Evolutionary conservation across 805 yeast genomes (phyloP).

Genomic region (Starmera quercuum): DNA sequence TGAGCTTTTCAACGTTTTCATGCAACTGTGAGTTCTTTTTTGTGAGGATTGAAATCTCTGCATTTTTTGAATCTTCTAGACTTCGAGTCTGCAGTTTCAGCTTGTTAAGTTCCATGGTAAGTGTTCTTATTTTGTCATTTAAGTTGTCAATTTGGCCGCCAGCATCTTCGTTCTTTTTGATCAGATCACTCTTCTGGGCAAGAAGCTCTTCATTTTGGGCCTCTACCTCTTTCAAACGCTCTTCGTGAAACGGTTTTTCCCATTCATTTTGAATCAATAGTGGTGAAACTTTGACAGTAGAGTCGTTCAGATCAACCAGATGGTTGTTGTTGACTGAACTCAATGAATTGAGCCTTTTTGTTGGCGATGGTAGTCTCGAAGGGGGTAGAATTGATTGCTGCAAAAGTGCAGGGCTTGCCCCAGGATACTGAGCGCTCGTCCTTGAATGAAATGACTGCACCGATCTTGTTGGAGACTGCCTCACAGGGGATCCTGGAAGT

Average conservation of each 20-base stretch:
- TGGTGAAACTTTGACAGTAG: constrained; percentile 7
- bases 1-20: constrained; percentile 5
- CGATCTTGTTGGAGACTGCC: neutral
- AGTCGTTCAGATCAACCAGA: constrained; percentile 1
- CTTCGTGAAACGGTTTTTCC: constrained; percentile 2
- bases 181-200: constrained; percentile 6
- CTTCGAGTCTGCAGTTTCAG: constrained; percentile 7
- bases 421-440: too few relatives aligned
- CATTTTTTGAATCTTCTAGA: constrained; percentile 4
- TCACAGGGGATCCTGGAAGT: neutral
- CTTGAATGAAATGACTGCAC: neutral
- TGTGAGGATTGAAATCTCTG: constrained; percentile 6
- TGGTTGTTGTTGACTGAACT: neutral
- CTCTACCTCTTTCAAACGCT: constrained; percentile 6
- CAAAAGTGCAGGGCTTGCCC: too few relatives aligned
- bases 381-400: constrained; percentile 1
- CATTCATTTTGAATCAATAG: constrained; percentile 7
- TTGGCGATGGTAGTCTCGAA: neutral
- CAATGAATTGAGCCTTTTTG: neutral
- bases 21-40: constrained; percentile 7
- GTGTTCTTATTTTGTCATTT: constrained; percentile 1
- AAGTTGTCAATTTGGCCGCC: neutral
- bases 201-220: constrained; percentile 7
- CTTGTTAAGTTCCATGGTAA: constrained; percentile 6
- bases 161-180: constrained; percentile 2